Conservation (phyloP, 1,284 basidiomycete species). For the Tilletia walkeri region DNA sequence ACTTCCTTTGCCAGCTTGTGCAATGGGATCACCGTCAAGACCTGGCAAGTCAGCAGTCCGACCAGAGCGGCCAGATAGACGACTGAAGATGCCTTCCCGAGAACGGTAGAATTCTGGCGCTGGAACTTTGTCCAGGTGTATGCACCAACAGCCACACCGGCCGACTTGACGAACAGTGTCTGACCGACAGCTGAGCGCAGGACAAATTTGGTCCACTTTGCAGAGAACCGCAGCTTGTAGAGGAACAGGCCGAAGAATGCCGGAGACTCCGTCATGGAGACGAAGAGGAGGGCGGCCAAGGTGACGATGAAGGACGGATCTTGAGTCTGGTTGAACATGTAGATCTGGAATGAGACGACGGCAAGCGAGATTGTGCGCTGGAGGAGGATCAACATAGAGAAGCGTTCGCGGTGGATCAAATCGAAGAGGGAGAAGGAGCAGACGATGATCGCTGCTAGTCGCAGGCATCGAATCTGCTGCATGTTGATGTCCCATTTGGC, state of each 20-base stretch:
- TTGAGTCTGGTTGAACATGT: conserved; percentile 12
- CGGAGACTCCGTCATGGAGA: conserved; percentile 6
- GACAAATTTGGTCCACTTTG: conserved; percentile 10
- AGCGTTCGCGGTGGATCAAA: conserved; percentile 10
- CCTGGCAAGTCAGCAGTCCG: conserved; percentile 6
- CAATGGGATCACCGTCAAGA: neutral
- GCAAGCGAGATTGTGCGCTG: conserved; percentile 1
- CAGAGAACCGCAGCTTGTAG: conserved; percentile 5
- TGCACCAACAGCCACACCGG: neutral
- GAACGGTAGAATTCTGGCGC: neutral
- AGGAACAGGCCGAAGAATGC: conserved; percentile 6
- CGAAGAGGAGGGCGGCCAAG: neutral
- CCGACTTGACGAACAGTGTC: conserved; percentile 11
- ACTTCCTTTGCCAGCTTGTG: conserved; percentile 7
- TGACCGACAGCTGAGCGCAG: neutral
- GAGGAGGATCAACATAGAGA: neutral
- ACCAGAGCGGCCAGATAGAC: conserved; percentile 6
- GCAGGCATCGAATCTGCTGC: neutral
- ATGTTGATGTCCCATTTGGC: conserved; percentile 16
- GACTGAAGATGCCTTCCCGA: conserved; percentile 2
- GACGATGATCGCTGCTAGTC: neutral
- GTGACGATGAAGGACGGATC: conserved; percentile 16
- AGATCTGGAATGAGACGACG: conserved; percentile 9
- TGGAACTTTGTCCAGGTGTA: conserved; percentile 15
- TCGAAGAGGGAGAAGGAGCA: conserved; percentile 10